Percentiles rank a stretch among this genome's conserved stretches.
Conservation (phyloP, 805 yeast genomes). For the Lachancea nothofagi region DNA sequence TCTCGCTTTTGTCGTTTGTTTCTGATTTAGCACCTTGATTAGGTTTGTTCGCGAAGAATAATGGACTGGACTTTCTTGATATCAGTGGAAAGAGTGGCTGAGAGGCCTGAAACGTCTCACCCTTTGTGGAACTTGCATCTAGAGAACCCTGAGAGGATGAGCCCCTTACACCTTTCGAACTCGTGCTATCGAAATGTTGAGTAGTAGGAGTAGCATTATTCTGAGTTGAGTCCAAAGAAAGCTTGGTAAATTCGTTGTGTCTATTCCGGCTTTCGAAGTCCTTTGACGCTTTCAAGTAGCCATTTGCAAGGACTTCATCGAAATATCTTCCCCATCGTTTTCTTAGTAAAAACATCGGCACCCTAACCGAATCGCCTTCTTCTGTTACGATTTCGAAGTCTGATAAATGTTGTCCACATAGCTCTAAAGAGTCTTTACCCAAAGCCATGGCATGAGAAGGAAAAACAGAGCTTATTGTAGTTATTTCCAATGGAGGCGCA, state of each 20-base stretch:
- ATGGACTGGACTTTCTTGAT: slow-evolving; percentile 7
- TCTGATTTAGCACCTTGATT: neutral
- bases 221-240: slow-evolving; percentile 3
- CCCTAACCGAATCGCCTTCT: slow-evolving; percentile 65
- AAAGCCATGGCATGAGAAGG: slow-evolving; percentile 74
- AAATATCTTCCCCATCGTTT: slow-evolving; percentile 77
- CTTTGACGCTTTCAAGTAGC: slow-evolving; percentile 52
- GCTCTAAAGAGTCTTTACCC: slow-evolving; percentile 68
- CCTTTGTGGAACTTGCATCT: neutral
- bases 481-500: slow-evolving; percentile 63
- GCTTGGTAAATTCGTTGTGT: slow-evolving; percentile 7
- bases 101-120: neutral
- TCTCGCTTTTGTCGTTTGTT: neutral
- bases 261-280: slow-evolving; percentile 12
- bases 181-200: slow-evolving; percentile 6
- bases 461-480: slow-evolving; percentile 62
- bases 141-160: slow-evolving; percentile 2
- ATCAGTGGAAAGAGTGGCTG: slow-evolving; percentile 3
- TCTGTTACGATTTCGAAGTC: slow-evolving; percentile 68
- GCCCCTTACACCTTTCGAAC: slow-evolving; percentile 1
- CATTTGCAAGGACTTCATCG: slow-evolving; percentile 53
- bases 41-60: slow-evolving; percentile 5
- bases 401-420: slow-evolving; percentile 55
- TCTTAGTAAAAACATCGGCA: slow-evolving; percentile 54
- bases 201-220: slow-evolving; percentile 1